A percentile compares a stretch with the other conserved stretches of the same genome.
Conservation (phyloP, 2,329 filamentous ascomycete genomes). For the Fusarium pseudoanthophilum region DNA sequence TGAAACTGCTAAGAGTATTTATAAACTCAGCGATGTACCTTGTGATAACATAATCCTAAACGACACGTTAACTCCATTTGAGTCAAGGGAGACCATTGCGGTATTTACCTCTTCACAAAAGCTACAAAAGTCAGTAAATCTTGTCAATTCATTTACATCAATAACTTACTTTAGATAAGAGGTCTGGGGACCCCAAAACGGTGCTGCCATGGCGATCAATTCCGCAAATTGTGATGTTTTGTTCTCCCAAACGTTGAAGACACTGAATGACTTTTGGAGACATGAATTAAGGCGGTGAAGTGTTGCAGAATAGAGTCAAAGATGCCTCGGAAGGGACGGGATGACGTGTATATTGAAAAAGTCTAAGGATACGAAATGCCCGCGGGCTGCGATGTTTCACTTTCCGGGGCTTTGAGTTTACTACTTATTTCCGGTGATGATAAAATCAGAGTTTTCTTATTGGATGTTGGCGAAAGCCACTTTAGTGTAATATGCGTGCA, state of each 20-base stretch:
- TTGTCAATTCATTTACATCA: too few relatives aligned
- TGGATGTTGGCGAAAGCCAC: not conserved
- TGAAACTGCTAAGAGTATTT: slow-evolving; percentile 56
- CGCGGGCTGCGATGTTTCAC: not conserved
- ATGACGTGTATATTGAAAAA: slow-evolving; percentile 8
- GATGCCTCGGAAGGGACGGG: slow-evolving; percentile 5
- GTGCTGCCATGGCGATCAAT: slow-evolving; percentile 15
- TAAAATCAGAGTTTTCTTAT: not conserved
- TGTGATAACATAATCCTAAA: slow-evolving; percentile 54
- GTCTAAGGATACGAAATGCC: not conserved
- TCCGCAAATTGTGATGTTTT: not conserved
- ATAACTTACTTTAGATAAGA: slow-evolving; percentile 49
- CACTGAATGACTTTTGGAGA: not conserved
- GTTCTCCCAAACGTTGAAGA: not conserved
- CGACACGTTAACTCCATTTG: slow-evolving; percentile 2
- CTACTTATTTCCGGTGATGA: not conserved
- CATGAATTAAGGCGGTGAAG: slow-evolving; percentile 13
- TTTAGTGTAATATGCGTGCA: not conserved
- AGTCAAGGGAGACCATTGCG: not conserved
- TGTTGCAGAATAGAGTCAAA: slow-evolving; percentile 17
- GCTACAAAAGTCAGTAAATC: slow-evolving; percentile 14
- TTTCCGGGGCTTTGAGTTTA: too few relatives aligned
- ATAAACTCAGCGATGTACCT: slow-evolving; percentile 57
- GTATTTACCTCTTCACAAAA: slow-evolving; percentile 47
- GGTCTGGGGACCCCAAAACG: slow-evolving; percentile 48